Conservation (phyloP, 331 rosid genomes). For the Arachis monticola region DNA sequence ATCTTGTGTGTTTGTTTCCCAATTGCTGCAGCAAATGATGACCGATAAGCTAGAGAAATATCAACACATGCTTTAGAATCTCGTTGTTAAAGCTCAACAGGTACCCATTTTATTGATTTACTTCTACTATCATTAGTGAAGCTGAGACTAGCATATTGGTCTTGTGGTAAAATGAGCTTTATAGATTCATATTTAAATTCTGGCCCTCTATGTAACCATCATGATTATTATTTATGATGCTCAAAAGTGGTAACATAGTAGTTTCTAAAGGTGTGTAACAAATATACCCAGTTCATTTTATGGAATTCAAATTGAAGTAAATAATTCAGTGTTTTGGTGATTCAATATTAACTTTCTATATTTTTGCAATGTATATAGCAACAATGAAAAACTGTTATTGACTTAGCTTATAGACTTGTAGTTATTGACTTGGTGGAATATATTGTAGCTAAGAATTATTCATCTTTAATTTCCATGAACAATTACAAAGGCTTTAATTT, state of each 20-base stretch:
- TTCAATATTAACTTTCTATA: constrained; percentile 32
- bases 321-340: constrained; percentile 26
- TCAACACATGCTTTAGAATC: constrained; percentile 96
- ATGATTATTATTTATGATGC: constrained; percentile 1
- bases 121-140: constrained; percentile 13
- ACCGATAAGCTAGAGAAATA: constrained; percentile 94
- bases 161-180: constrained; percentile 2
- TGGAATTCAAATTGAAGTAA: constrained; percentile 18
- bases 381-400: constrained; percentile 87
- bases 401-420: too few species aligned
- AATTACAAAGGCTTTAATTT: not conserved
- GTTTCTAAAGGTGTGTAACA: not conserved
- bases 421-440: not conserved
- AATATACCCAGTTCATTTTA: not conserved
- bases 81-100: constrained; percentile 98
- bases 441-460: too few species aligned
- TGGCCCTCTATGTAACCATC: not conserved
- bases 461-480: too few species aligned
- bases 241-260: not conserved
- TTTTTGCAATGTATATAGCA: constrained; percentile 67
- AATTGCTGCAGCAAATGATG: constrained; percentile 91
- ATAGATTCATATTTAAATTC: constrained; percentile 4
- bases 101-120: constrained; percentile 51
- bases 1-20: constrained; percentile 23
- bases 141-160: constrained; percentile 24